phyloP scores from a whole-genome alignment of 2,329 filamentous ascomycete species.

The Cercospora beticola region DNA sequence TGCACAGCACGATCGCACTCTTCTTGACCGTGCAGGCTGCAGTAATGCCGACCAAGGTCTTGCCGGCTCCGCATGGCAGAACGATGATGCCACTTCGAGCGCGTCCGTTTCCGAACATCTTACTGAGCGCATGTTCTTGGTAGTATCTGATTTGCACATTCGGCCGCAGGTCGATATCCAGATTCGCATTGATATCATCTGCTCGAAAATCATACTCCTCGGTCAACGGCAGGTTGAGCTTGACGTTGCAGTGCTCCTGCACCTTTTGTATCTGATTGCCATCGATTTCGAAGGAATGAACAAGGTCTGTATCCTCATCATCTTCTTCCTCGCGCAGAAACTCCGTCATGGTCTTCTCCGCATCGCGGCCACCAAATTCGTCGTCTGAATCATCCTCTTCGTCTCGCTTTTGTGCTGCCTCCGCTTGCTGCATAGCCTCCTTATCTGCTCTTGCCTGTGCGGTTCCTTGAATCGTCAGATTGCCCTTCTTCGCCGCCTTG shows the following conservation, averaged over 20 bases:
- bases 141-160: constrained; percentile 89
- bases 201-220: constrained; percentile 98
- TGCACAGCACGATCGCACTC: constrained; percentile 90
- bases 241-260: constrained; percentile 78
- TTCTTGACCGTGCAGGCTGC: constrained; percentile 98
- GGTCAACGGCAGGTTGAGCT: constrained; percentile 80
- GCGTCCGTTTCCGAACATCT: constrained; percentile 98
- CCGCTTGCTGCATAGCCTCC: constrained; percentile 60
- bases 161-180: constrained; percentile 91
- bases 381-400: constrained; percentile 54
- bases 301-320: constrained; percentile 80
- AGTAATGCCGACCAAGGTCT: constrained; percentile 97
- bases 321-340: constrained; percentile 71
- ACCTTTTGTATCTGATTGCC: constrained; percentile 81
- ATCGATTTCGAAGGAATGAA: constrained; percentile 89
- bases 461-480: constrained; percentile 88
- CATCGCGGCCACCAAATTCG: constrained; percentile 53
- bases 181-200: constrained; percentile 81
- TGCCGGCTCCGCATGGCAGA: constrained; percentile 91
- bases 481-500: constrained; percentile 80
- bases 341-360: constrained; percentile 63
- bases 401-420: constrained; percentile 46
- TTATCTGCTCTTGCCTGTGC: constrained; percentile 87
- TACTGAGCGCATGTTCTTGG: constrained; percentile 94
- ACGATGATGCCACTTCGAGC: constrained; percentile 98